Base-by-base conservation (phyloP, 257 asterid species). In the Capsicum pubescens region DNA sequence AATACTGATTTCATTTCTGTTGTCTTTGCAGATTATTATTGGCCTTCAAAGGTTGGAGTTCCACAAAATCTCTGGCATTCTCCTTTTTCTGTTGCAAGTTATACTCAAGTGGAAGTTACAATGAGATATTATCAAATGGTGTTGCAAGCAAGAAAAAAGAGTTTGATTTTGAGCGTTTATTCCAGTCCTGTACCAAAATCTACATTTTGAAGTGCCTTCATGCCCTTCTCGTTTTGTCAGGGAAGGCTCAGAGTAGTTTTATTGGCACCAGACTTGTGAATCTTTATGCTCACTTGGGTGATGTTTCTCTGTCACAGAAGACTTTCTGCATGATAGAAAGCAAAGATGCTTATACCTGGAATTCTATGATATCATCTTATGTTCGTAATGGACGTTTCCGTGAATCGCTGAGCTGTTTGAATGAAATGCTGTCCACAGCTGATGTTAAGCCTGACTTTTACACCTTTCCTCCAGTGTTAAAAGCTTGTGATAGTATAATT, bases 281-380 rank as follows among this genome's bases (percentile, higher is more conserved):
- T 84, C 77, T 88, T 82, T 91, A 95, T 87, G 91, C 98, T 77
- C 88, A 83, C 85, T 89, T 92, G 54, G 95, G 98, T 7, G 88
- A 91, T 84, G 82, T 92, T 88, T 91, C 91, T 14, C 84, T 90
- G 32, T 89, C 98, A 58, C 88, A 86, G 50, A 74, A 80, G 71
- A 87, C 89, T 52, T 95, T 95, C 67, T 60, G 89, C 81, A 89
- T 85, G 78, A 88, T 95, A 82, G 82, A 84, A 15, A 76, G 81
- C 36, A 93, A 92, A 87, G 96, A 95, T 87, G 55, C 92, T 16
- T 95, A 90, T 88, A 89, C 92, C 5, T 94, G 98, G 98, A 94
- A 93, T 86, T 93, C 97, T 0, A 90, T 94, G 93, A 46, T 94
- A 76, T 92, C 98, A 32, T 90, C 94, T 36, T 94, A 90, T 85